Evolutionary conservation across 2,329 filamentous ascomycete genomes (phyloP), one percentile per base, ranked within the genome.

Genomic region (Tympanopsis confertula): DNA sequence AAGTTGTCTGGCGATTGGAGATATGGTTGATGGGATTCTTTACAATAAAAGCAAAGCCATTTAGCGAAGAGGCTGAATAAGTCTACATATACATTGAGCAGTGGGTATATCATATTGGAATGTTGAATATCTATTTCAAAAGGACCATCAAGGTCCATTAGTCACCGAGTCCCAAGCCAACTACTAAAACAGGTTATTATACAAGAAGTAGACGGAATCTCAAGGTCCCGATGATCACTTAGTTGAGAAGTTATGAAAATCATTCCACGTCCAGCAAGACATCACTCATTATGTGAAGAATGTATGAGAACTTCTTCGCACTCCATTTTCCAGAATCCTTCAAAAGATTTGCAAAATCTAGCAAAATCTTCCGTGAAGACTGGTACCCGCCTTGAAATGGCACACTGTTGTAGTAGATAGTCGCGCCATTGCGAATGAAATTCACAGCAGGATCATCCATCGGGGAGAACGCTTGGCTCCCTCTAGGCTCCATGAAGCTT

Each of bases 271-370:
- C 60, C 18, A 61, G 58, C 30, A 64, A 44, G 41, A 61, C 58
- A 52, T 71, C 68, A 45, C 66, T 69, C 68, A 72, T 71, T 19
- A 70, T 71, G 44, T 69, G 64, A 36, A 71, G 47, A 37, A 71
- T 66, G 44, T 68, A 61, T 3, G 61, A 65, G 44, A 69, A 66
- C 2, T 66, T 67, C 39, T 61, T 55, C 32, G 63, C 61, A 43
- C 63, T 66, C 65, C 68, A 68, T 24, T 65, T 61, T 13, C 65
- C 67, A 37, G 68, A 63, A 29, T 68, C 68, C 39, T 71, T 68
- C 49, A 72, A 59, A 13, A 71, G 51, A 30, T 64, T 60, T 3
- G 66, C 67, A 47, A 66, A 71, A 45, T 71, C 67, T 13, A 71
- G 51, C 19, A 72, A 44, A 12, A 68, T 66, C 14, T 66, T 53